Evolutionary conservation across 108 stramenopile species (phyloP).

Genomic region (Cyclotella distinguenda): DNA sequence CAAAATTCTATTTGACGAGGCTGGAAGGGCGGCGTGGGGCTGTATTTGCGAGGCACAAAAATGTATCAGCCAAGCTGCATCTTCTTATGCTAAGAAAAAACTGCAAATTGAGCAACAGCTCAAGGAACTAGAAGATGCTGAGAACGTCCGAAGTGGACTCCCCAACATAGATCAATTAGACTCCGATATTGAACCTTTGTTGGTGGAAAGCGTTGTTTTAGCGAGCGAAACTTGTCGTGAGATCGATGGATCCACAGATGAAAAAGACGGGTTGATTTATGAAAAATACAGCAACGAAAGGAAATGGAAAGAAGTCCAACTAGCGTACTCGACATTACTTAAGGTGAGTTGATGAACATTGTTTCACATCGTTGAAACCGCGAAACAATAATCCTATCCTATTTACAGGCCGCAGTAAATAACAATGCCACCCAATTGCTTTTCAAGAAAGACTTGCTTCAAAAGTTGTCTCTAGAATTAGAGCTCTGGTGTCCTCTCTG

Average conservation of each 20-base stretch:
- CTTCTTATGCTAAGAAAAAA: constrained; percentile 63
- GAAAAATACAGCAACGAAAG: constrained; percentile 64
- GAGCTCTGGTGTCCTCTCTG: constrained; percentile 84
- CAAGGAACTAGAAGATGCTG: constrained; percentile 55
- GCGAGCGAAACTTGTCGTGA: constrained; percentile 15
- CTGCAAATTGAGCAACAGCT: constrained; percentile 50
- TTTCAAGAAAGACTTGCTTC: constrained; percentile 67
- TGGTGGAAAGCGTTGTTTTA: too few species aligned
- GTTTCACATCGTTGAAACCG: not conserved
- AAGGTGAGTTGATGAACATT: constrained; percentile 29
- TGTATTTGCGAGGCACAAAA: constrained; percentile 87
- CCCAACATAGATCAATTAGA: constrained; percentile 10
- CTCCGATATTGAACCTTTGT: constrained; percentile 5
- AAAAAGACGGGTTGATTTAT: constrained; percentile 16
- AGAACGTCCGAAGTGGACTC: constrained; percentile 25
- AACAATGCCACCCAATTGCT: constrained; percentile 56
- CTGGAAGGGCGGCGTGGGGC: constrained; percentile 83
- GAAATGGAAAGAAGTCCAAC: constrained; percentile 85
- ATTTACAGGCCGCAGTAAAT: constrained; percentile 42
- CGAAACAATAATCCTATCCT: not conserved
- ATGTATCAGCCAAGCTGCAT: constrained; percentile 59
- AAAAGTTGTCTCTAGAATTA: constrained; percentile 68
- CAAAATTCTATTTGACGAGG: constrained; percentile 49
- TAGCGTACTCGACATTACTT: constrained; percentile 71
- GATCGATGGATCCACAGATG: constrained; percentile 17